Conservation (phyloP, 73 alveolate genomes). For the Tetrahymena borealis region DNA sequence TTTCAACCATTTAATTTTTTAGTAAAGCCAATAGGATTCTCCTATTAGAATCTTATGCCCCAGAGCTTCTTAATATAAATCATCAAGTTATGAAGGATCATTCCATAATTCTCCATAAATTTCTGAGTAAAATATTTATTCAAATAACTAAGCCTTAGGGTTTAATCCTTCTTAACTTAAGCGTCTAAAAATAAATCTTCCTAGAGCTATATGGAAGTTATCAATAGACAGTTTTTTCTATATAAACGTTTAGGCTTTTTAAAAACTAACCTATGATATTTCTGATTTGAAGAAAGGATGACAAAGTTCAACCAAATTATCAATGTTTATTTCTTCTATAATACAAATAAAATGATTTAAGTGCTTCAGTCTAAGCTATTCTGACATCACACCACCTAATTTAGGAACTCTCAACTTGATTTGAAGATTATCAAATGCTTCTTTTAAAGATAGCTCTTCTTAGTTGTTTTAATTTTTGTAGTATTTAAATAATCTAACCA, state of each 20-base stretch:
- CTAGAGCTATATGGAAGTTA: not conserved
- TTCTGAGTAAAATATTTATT: not conserved
- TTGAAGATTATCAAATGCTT: not conserved
- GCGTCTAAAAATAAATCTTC: not conserved
- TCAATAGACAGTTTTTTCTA: not conserved
- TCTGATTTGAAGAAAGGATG: not conserved
- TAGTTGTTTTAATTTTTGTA: not conserved
- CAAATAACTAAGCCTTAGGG: not conserved
- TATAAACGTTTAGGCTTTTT: not conserved
- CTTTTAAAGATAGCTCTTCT: not conserved
- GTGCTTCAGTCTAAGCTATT: not conserved
- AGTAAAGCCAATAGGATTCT: not conserved
- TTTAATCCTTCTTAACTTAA: not conserved
- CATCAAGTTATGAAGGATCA: not conserved
- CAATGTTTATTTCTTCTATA: not conserved
- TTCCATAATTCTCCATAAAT: not conserved
- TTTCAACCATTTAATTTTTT: not conserved
- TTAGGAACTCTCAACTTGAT: not conserved
- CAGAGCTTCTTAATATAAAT: not conserved
- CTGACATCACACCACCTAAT: not conserved
- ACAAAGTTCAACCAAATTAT: not conserved
- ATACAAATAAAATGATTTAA: not conserved
- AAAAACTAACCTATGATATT: not conserved
- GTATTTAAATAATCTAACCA: not conserved
- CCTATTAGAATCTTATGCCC: not conserved